These are phyloP conservation scores for Hanseniaspora meyeri DNA, from an alignment of 805 yeast genomes.

Conservation along the genomic window DNA sequence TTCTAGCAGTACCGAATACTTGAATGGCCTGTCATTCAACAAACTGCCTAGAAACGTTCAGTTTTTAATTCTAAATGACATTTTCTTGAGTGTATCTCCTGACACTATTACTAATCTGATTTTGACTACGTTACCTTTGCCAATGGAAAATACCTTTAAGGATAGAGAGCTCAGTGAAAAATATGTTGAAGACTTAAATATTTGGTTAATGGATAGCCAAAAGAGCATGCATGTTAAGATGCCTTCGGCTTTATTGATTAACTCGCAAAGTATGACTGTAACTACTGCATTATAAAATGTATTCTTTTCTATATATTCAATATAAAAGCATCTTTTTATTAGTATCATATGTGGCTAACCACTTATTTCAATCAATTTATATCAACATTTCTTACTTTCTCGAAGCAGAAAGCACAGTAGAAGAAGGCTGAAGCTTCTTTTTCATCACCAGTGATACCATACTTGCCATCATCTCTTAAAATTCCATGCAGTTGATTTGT, in stretches of 20 bases:
- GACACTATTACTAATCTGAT: conserved; percentile 48
- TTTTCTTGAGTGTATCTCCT: conserved; percentile 38
- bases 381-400: conserved; percentile 35
- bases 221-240: conserved; percentile 23
- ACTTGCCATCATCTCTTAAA: conserved; percentile 62
- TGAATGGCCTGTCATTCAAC: conserved; percentile 47
- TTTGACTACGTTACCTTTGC: conserved; percentile 84
- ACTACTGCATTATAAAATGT: conserved; percentile 64
- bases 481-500: conserved; percentile 58
- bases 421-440: conserved; percentile 79
- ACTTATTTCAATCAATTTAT: background rate
- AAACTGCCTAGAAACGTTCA: conserved; percentile 88
- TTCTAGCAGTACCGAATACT: conserved; percentile 25
- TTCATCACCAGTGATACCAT: conserved; percentile 81
- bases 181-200: conserved; percentile 60
- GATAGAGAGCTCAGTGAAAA: conserved; percentile 56
- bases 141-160: conserved; percentile 68
- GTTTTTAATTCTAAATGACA: conserved; percentile 73
- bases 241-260: conserved; percentile 72
- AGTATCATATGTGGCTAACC: no score
- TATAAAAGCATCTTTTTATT: background rate
- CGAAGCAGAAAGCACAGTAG: conserved; percentile 73
- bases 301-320: background rate
- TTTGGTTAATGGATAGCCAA: conserved; percentile 56
- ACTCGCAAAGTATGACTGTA: conserved; percentile 90